Conservation (phyloP, 2,329 filamentous ascomycete genomes). For the Fusarium compactum region DNA sequence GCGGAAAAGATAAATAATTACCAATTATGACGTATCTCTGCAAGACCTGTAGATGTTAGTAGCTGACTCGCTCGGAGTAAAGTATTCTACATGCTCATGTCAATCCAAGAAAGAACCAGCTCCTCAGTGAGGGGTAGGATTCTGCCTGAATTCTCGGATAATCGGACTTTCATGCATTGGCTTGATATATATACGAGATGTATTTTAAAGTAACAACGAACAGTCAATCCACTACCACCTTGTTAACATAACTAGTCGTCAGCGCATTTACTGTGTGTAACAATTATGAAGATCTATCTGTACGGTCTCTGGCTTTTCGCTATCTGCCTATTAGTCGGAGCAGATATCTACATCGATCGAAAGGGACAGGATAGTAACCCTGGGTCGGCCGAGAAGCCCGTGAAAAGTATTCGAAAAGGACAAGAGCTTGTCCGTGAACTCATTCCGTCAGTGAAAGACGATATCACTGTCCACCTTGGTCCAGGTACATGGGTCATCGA, state of each 20-base stretch:
- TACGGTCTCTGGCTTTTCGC: not conserved
- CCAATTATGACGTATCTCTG: not conserved
- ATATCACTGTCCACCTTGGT: not conserved
- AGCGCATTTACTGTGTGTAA: not conserved
- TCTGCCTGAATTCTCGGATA: not conserved
- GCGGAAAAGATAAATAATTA: not conserved
- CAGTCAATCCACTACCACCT: not conserved
- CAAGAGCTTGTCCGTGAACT: slow-evolving; percentile 3
- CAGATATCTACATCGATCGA: not conserved
- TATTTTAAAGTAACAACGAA: rapidly evolving
- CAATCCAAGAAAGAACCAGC: not conserved
- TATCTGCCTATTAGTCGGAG: not conserved
- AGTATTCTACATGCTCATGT: not conserved
- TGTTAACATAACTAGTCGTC: too few species aligned
- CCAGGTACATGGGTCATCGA: slow-evolving; percentile 5
- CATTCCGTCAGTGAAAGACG: not conserved
- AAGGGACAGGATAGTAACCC: not conserved
- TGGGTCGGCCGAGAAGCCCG: not conserved
- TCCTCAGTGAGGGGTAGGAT: not conserved
- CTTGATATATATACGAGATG: not conserved
- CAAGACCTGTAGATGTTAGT: not conserved
- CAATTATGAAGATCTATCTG: not conserved
- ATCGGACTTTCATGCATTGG: not conserved
- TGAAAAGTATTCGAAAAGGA: not conserved
- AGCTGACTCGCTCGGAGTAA: not conserved